phyloP scores from a whole-genome alignment of 1,139 yeast species.

The Lodderomyces beijingensis region DNA sequence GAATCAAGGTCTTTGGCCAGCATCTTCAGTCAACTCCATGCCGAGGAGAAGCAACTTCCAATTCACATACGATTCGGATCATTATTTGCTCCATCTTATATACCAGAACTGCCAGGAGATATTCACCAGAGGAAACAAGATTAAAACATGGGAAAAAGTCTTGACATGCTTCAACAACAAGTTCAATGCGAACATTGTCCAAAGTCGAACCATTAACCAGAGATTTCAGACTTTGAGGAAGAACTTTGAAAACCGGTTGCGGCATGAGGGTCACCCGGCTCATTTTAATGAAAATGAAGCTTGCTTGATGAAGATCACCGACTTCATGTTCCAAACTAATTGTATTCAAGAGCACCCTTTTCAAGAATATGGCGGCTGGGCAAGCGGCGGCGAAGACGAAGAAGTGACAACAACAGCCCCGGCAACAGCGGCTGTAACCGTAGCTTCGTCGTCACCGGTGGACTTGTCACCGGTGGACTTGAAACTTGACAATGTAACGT shows the following conservation, averaged over 20 bases:
- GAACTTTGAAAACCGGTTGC: slow-evolving; percentile 21
- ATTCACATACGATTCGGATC: slow-evolving; percentile 28
- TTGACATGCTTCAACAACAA: slow-evolving; percentile 21
- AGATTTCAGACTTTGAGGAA: slow-evolving; percentile 22
- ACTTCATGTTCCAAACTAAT: slow-evolving; percentile 10
- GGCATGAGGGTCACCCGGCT: slow-evolving; percentile 14
- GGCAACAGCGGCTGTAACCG: too few relatives aligned
- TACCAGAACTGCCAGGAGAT: slow-evolving; percentile 19
- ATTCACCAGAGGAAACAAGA: slow-evolving; percentile 26
- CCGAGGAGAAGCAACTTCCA: slow-evolving; percentile 17
- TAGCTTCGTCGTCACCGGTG: too few relatives aligned
- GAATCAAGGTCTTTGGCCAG: too few relatives aligned
- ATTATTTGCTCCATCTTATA: slow-evolving; percentile 20
- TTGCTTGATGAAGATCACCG: slow-evolving; percentile 15
- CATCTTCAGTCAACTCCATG: too few relatives aligned
- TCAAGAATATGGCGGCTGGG: too few relatives aligned
- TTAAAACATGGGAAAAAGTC: slow-evolving; percentile 27
- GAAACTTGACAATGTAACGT: too few relatives aligned
- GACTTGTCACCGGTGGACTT: too few relatives aligned
- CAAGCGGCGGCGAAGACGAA: background rate
- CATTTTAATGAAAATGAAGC: slow-evolving; percentile 26
- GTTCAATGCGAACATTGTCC: slow-evolving; percentile 19
- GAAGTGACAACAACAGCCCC: background rate
- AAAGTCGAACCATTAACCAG: slow-evolving; percentile 28
- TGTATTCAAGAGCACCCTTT: slow-evolving; percentile 6